Evolutionary conservation across 441 rosid genomes (phyloP).

Genomic region (Populus trichocarpa): DNA sequence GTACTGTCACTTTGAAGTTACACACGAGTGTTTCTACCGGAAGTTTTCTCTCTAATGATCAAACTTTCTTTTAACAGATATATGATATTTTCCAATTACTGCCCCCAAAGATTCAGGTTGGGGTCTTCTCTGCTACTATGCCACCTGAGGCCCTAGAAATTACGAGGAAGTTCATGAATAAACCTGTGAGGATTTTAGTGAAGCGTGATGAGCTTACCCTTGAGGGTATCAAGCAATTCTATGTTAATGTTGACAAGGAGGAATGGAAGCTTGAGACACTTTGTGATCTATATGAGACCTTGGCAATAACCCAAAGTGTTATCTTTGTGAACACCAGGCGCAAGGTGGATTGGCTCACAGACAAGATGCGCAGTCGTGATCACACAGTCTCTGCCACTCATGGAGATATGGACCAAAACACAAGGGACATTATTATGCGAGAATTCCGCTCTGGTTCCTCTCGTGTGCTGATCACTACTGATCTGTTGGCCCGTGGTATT

Average conservation of each 20-base stretch:
- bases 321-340: slow-evolving; percentile 66
- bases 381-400: slow-evolving; percentile 66
- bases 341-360: slow-evolving; percentile 71
- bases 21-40: background rate
- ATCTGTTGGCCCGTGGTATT: slow-evolving; percentile 64
- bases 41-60: background rate
- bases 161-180: slow-evolving; percentile 71
- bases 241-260: slow-evolving; percentile 65
- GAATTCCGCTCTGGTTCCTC: slow-evolving; percentile 67
- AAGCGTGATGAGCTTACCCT: slow-evolving; percentile 67
- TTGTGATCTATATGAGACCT: slow-evolving; percentile 65
- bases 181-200: slow-evolving; percentile 63
- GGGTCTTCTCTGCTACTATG: slow-evolving; percentile 67
- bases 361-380: slow-evolving; percentile 58
- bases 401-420: slow-evolving; percentile 71
- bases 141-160: slow-evolving; percentile 73
- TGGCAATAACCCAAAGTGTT: slow-evolving; percentile 63
- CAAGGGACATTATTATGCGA: slow-evolving; percentile 63
- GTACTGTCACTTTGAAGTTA: background rate
- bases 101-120: slow-evolving; percentile 57
- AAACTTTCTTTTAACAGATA: slow-evolving; percentile 28
- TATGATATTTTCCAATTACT: slow-evolving; percentile 64
- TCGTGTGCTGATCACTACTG: slow-evolving; percentile 62
- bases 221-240: slow-evolving; percentile 67
- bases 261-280: slow-evolving; percentile 79